These are phyloP conservation scores for Alternaria gansuensis DNA, from an alignment of 2,329 filamentous ascomycete genomes.

Conservation along the genomic window DNA sequence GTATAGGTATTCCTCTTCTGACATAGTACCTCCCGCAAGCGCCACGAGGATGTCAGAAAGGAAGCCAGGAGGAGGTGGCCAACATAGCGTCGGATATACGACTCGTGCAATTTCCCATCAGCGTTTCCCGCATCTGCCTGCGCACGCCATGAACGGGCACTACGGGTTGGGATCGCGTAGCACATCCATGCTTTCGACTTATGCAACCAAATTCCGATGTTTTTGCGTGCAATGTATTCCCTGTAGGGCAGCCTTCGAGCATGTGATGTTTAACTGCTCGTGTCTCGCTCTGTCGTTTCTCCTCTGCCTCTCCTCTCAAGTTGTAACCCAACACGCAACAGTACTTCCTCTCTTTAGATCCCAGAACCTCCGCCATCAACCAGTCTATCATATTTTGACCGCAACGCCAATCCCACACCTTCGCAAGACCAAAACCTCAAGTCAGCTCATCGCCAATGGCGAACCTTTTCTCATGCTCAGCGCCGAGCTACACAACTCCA, in stretches of 20 bases:
- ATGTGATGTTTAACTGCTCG: neutral
- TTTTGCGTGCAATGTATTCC: neutral
- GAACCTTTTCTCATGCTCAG: slow-evolving; percentile 15
- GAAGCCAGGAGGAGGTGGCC: neutral
- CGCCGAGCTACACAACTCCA: slow-evolving; percentile 16
- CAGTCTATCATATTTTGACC: neutral
- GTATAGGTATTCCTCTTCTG: neutral
- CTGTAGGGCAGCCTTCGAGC: neutral
- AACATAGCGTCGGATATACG: neutral
- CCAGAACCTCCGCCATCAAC: neutral
- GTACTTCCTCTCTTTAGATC: neutral
- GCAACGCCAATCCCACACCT: slow-evolving; percentile 18
- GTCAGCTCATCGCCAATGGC: slow-evolving; percentile 9
- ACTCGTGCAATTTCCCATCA: neutral
- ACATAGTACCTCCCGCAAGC: neutral
- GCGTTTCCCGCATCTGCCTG: neutral
- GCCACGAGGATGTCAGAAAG: neutral
- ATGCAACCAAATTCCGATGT: neutral
- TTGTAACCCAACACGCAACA: neutral
- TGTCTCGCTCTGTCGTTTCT: neutral
- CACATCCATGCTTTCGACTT: neutral
- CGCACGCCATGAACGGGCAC: neutral
- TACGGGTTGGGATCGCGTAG: neutral
- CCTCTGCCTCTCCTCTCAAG: neutral
- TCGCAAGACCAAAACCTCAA: slow-evolving; percentile 19